Evolutionary conservation across 1,284 basidiomycete genomes (phyloP).

Genomic region (Cutaneotrichosporon curvatum): DNA sequence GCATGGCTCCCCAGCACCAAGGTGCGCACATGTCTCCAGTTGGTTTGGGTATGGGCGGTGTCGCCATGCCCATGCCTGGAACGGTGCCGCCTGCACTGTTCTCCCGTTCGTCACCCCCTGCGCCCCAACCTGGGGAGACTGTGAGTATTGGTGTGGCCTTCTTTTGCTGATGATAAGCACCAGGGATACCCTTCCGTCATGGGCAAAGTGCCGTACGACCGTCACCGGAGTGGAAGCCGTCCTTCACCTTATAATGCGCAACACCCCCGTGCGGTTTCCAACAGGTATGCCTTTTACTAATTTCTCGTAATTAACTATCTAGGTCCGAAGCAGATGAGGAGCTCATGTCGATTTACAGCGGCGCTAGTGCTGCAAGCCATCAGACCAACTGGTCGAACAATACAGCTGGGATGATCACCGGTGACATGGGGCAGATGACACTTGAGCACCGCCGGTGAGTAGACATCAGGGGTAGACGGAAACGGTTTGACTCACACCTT

Average conservation of each 20-base stretch:
- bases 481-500: background rate
- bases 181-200: conserved; percentile 1
- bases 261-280: conserved; percentile 24
- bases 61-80: conserved; percentile 2
- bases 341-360: conserved; percentile 21
- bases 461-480: background rate
- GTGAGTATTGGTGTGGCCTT: no score
- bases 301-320: background rate
- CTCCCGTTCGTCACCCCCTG: conserved; percentile 3
- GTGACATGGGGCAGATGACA: conserved; percentile 23
- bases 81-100: conserved; percentile 10
- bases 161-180: no score
- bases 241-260: conserved; percentile 27
- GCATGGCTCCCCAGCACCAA: conserved; percentile 1
- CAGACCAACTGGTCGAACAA: conserved; percentile 24
- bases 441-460: conserved; percentile 32
- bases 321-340: conserved; percentile 35
- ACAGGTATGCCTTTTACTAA: no score
- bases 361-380: conserved; percentile 19
- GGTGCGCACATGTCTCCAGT: background rate
- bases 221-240: conserved; percentile 23
- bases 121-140: no score
- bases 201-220: conserved; percentile 9
- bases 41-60: conserved; percentile 9
- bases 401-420: conserved; percentile 15